Evolutionary conservation across 768 basidiomycete species (phyloP).

Genomic region (Panus rudis): DNA sequence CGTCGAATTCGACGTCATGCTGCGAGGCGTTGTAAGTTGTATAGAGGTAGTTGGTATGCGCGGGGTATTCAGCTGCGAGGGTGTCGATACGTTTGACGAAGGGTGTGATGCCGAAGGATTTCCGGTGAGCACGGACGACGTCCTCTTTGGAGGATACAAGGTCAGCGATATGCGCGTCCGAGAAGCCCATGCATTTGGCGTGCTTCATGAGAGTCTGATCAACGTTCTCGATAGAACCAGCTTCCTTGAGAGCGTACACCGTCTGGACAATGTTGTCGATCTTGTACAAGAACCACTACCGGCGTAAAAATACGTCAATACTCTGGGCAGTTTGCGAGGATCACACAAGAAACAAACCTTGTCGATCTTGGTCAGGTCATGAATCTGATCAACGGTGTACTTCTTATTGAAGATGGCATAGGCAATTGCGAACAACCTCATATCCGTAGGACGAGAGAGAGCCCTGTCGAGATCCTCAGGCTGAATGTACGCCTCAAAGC

Average conservation of each 20-base stretch:
- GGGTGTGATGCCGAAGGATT: conserved; percentile 82
- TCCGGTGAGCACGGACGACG: conserved; percentile 76
- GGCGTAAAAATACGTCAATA: neutral
- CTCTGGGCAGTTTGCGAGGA: neutral
- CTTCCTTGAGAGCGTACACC: conserved; percentile 63
- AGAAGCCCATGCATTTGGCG: conserved; percentile 94
- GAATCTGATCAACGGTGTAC: conserved; percentile 84
- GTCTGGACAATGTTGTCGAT: conserved; percentile 97
- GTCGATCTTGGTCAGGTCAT: conserved; percentile 97
- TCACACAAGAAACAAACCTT: conserved; percentile 48
- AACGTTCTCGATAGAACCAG: conserved; percentile 61
- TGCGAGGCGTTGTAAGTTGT: conserved; percentile 97
- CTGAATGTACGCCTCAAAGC: conserved; percentile 91
- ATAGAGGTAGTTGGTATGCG: conserved; percentile 98
- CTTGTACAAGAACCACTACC: conserved; percentile 96
- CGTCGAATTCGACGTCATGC: conserved; percentile 93
- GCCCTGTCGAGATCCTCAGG: conserved; percentile 81
- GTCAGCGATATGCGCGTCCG: conserved; percentile 87
- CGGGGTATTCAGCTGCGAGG: conserved; percentile 96
- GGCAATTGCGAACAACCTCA: conserved; percentile 93
- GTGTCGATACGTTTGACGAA: conserved; percentile 99
- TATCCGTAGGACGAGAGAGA: conserved; percentile 83
- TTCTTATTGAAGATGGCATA: conserved; percentile 94
- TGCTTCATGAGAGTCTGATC: conserved; percentile 72
- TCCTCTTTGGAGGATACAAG: conserved; percentile 70